Base-by-base conservation (phyloP, 148 eudicot species). In the Diospyros lotus region DNA sequence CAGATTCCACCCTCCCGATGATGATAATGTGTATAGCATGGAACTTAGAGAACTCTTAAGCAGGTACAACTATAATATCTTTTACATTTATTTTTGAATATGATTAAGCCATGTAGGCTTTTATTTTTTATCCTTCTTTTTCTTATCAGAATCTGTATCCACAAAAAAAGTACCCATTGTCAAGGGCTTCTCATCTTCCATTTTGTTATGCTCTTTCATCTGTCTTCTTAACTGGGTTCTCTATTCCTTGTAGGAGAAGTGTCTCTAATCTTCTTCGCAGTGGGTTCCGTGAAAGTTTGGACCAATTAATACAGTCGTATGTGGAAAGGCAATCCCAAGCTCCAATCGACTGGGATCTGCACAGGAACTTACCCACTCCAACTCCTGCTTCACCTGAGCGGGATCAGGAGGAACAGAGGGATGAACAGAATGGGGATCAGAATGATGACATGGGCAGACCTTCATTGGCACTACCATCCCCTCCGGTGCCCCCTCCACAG, bases 41-140 rank as follows among this genome's bases (percentile, higher is more conserved):
- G 99, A 95, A 85, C 99, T 95, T 72, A 93, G 97, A 84, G 99
- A 95, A 80, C 94, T 95, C 74, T 76, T 93, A 55, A 87, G 98
- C 94, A 89, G 99, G 99, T 91, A 73, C 75, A 48, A 63, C 41
- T 41, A 46, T 58, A 28, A 28, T 28, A 28, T 28, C 28, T 28
- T 28, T 28, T 28, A 28, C 28, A 28, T 48, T 13, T 45, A 15
- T 59, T 28, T 56, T n/a, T 40, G 58, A 40, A 9, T 5, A 12
- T 43, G 5, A n/a, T 11, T 44, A 9, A 51, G 12, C 67, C 41
- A 43, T 9, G 56, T 68, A 2, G 38, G 40, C 5, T 74, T 68
- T 73, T 38, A 62, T 59, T 41, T 51, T 4, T 67, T 38, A 41
- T 65, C 45, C n/a, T 76, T 48, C 52, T 48, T 4, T 8, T 48